Evolutionary conservation across 768 basidiomycete species (phyloP), one percentile per base, ranked within the genome.

Genomic region (Chalciporus pseudorubinellus): DNA sequence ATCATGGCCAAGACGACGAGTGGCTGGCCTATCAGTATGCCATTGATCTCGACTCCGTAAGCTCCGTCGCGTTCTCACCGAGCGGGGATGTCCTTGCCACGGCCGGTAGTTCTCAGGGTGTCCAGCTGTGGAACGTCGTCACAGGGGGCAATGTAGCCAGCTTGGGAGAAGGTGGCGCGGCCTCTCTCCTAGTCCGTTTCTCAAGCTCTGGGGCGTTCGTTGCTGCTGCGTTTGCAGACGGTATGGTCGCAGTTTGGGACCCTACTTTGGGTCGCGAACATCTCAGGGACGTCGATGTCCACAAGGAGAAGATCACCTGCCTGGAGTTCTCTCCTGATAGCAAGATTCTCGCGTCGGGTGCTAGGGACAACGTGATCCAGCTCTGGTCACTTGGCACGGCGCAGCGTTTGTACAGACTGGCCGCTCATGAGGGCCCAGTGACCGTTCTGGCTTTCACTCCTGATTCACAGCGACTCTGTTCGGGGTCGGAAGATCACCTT

Each of bases 331-430:
- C 62, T 1, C n/a, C 26, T 6, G 38, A 60, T 34, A 44, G 43
- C n/a, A 13, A 24, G 1, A 19, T 63, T 4, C 26, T 63, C 9
- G 62, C 54, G 9, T 64, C 62, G 28, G 62, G 51, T 38, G 51
- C 62, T 12, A 43, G 48, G 1, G 62, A 64, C 42, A 38, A 20
- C 39, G 28, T 16, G 1, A 58, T 64, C 24, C 55, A 51, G 21
- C 50, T 67, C 10, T 69, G 67, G 67, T 62, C 60, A 7, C n/a
- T 59, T 20, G 41, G 46, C 36, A 57, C 47, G 0, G 51, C 53
- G 8, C 51, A 59, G 18, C 12, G 36, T 2, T 29, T 67, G 39
- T 43, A 59, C 16, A 46, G 36, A 33, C 34, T 64, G 1, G 44
- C 34, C 3, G 19, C 40, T 0, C 68, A 66, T 44, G 54, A 59